phyloP scores from a whole-genome alignment of 495 filamentous ascomycete species.

The Penicillium manginii region DNA sequence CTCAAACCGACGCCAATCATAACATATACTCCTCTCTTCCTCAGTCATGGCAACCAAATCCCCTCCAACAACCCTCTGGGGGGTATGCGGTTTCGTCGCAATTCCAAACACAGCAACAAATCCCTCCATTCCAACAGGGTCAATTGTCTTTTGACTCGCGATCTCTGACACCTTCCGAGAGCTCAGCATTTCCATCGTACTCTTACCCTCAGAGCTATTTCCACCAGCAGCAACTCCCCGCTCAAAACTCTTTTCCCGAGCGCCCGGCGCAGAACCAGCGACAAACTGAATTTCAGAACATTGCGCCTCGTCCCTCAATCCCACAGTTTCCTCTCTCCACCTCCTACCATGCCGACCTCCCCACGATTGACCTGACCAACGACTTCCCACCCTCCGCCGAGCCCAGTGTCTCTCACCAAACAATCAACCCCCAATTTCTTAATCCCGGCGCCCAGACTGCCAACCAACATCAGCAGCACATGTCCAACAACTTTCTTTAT shows the following conservation, averaged over 20 bases:
- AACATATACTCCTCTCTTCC: constrained; percentile 41
- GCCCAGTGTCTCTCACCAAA: constrained; percentile 26
- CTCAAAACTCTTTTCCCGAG: constrained; percentile 35
- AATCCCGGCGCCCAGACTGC: constrained; percentile 26
- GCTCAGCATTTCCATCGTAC: constrained; percentile 38
- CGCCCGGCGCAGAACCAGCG: constrained; percentile 29
- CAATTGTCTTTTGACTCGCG: constrained; percentile 43
- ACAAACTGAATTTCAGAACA: constrained; percentile 19
- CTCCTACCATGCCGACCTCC: constrained; percentile 28
- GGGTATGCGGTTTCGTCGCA: constrained; percentile 32
- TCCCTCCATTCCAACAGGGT: constrained; percentile 39
- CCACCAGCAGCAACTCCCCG: constrained; percentile 34
- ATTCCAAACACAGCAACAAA: constrained; percentile 32
- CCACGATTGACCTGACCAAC: constrained; percentile 38
- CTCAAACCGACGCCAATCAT: constrained; percentile 31
- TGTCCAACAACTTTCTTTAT: constrained; percentile 37
- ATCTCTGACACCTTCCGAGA: constrained; percentile 34
- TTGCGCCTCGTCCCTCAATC: constrained; percentile 25
- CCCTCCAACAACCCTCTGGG: constrained; percentile 36
- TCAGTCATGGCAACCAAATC: constrained; percentile 42
- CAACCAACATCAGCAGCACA: constrained; percentile 15
- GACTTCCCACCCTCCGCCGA: constrained; percentile 34
- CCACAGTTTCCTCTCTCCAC: constrained; percentile 32
- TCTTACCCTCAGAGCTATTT: constrained; percentile 39
- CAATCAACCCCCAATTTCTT: constrained; percentile 49